Base-by-base conservation (phyloP, 1,284 basidiomycete genomes). In the Chiua sp. region DNA sequence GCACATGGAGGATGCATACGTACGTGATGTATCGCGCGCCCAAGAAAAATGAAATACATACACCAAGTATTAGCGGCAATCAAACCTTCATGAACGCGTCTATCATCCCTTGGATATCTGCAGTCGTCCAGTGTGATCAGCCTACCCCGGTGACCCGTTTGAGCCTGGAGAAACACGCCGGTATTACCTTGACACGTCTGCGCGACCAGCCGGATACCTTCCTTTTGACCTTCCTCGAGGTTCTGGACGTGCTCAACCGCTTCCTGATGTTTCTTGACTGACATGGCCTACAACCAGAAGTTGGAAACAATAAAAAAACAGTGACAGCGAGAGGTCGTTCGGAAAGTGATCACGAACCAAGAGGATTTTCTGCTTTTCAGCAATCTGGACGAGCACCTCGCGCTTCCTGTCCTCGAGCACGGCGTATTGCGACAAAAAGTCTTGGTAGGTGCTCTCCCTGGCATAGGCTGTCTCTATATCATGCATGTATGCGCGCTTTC, bases 341-440 rank as follows among this genome's bases (percentile, higher is more conserved):
- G 53, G 8, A n/a, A 10, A 48, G 33, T 11, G 22, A 37, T 35
- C 7, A 58, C 63, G 49, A 20, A 76, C 72, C 55, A 76, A 62
- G 15, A 73, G 72, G 20, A 55, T 57, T 44, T 64, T 63, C 53
- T 74, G 63, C 15, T 61, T 52, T 12, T 74, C 69, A 33, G 51
- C 15, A 3, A 76, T 73, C 48, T 72, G 69, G 53, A 65, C 65
- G 13, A 69, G 30, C 4, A 75, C 68, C 7, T 65, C 70, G 11
- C 73, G 74, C 30, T 65, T 62, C 64, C 64, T 68, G 50, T 76
- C 71, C 47, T 73, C 72, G 26, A 68, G 51, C 11, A 47, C 59
- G 10, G 65, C 60, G 8, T 75, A 70, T 51, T 66, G 56, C 20
- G n/a, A 26, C 3, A 76, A 56, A 33, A 74, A 76, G 0, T 65